Evolutionary conservation across 805 yeast genomes (phyloP), one percentile per base, ranked within the genome.

Genomic region (Saccharomycopsis babjevae): DNA sequence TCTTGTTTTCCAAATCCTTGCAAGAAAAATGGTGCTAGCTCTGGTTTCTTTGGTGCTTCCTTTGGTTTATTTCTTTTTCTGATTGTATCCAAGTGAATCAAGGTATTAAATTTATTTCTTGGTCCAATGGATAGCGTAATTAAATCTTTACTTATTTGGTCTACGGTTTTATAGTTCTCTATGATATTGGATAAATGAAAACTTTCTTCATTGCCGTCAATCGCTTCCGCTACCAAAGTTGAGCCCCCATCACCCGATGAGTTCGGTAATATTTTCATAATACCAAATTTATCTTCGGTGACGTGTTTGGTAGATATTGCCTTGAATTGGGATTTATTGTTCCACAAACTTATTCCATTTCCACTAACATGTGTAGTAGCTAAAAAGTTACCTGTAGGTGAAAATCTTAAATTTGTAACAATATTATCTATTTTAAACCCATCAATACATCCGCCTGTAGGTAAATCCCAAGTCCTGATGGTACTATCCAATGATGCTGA

Each of bases 381-480:
- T 60, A 94, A 77, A 72, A 85, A 83, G 67, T 94, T 97, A 54
- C 97, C 97, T 60, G 84, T 78, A 1, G 96, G 96, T 16, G 97
- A 88, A 65, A 94, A 81, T 68, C 85, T 83, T 38, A 96, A 77
- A 59, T 81, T 77, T 0, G 97, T 90, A 2, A 87, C 96, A n/a
- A 91, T 92, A 66, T 79, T 83, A 1, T 86, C 83, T 30, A 94
- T 79, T 59, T 77, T 75, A 18, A 93, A 84, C 64, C 97, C 97
- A 74, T 94, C 99, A 61, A 94, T 90, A 72, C 98, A 93, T 0
- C 92, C 89, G 57, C 99, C 98, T 1, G 97, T 88, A 50, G 98
- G 98, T 62, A 94, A 80, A 72, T 94, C 98, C 98, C 98, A 94
- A 0, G 97, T 90, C 68, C 99, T 82, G 57, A 94, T 77, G 0